A percentile compares a stretch with the other conserved stretches of the same genome.
phyloP scores from a whole-genome alignment of 352 stramenopile species.

The Globisporangium emineosum region DNA sequence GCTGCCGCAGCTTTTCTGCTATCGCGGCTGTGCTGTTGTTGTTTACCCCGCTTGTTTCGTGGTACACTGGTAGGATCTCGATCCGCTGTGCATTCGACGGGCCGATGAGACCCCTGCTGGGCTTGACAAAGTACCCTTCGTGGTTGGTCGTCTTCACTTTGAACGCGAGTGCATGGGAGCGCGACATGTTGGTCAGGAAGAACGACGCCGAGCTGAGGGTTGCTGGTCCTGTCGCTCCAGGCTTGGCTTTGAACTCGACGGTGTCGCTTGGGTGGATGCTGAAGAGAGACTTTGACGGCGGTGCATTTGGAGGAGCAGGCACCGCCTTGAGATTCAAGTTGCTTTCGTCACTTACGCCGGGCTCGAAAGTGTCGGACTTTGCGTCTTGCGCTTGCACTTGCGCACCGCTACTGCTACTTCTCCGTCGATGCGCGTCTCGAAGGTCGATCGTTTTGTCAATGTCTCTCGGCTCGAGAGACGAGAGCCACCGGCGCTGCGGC shows the following conservation, averaged over 20 bases:
- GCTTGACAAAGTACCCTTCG: constrained; percentile 70
- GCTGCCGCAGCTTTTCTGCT: constrained; percentile 27
- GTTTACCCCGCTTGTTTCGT: not conserved
- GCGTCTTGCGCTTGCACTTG: not conserved
- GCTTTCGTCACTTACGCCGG: not conserved
- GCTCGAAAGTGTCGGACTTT: constrained; percentile 4
- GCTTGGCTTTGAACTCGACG: constrained; percentile 43
- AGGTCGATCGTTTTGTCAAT: constrained; percentile 16
- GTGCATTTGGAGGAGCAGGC: not conserved
- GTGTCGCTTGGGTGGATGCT: constrained; percentile 40
- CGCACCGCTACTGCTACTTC: constrained; percentile 2
- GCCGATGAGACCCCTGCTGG: constrained; percentile 57
- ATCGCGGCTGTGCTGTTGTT: not conserved
- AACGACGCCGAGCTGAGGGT: constrained; percentile 27
- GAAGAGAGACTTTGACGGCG: constrained; percentile 29
- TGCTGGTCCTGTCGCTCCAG: constrained; percentile 23
- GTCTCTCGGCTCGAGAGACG: not conserved
- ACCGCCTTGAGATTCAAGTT: not conserved
- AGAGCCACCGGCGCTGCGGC: constrained; percentile 12
- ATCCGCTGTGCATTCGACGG: constrained; percentile 58
- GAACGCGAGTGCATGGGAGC: constrained; percentile 51
- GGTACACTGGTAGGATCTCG: constrained; percentile 46
- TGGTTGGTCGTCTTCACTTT: constrained; percentile 84
- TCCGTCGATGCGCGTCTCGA: not conserved
- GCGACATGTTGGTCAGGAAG: constrained; percentile 61